A percentile compares a stretch with the other conserved stretches of the same genome.
Conservation (phyloP, 2,329 filamentous ascomycete species). For the Trichophyton verrucosum region DNA sequence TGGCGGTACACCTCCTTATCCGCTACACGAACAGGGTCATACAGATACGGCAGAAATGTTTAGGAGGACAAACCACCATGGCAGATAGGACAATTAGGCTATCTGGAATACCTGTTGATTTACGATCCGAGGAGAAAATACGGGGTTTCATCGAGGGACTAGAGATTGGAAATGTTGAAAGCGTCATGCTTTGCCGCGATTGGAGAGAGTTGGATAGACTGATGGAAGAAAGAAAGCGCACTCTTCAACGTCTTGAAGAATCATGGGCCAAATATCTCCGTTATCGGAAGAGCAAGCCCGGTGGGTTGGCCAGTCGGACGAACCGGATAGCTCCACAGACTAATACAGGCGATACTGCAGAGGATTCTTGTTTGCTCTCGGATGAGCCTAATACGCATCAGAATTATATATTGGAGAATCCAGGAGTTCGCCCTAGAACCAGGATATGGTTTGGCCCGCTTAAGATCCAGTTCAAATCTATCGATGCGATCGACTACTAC, state of each 20-base stretch:
- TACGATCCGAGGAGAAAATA: slow-evolving; percentile 71
- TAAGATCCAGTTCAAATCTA: slow-evolving; percentile 54
- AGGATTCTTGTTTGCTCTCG: slow-evolving; percentile 26
- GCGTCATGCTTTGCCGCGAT: slow-evolving; percentile 70
- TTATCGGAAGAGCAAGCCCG: slow-evolving; percentile 39
- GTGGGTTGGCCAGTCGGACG: slow-evolving; percentile 30
- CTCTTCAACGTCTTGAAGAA: slow-evolving; percentile 64
- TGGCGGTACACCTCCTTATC: slow-evolving; percentile 74
- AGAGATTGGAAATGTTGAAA: slow-evolving; percentile 79
- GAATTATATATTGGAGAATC: slow-evolving; percentile 44
- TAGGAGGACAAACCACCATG: slow-evolving; percentile 87
- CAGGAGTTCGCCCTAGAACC: slow-evolving; percentile 49
- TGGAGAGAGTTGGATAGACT: slow-evolving; percentile 73
- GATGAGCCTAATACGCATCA: slow-evolving; percentile 36
- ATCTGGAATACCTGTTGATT: slow-evolving; percentile 68
- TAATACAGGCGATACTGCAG: slow-evolving; percentile 21
- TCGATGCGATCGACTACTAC: slow-evolving; percentile 91
- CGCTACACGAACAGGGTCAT: slow-evolving; percentile 77
- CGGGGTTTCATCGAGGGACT: slow-evolving; percentile 78
- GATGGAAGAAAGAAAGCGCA: slow-evolving; percentile 52
- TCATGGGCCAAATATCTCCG: slow-evolving; percentile 70
- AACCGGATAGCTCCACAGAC: background rate
- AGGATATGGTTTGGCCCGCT: slow-evolving; percentile 70
- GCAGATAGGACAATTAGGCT: slow-evolving; percentile 89
- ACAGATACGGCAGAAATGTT: slow-evolving; percentile 72